These are phyloP conservation scores for Atalantia buxifolia DNA, from an alignment of 345 rosid genomes.

Conservation along the genomic window DNA sequence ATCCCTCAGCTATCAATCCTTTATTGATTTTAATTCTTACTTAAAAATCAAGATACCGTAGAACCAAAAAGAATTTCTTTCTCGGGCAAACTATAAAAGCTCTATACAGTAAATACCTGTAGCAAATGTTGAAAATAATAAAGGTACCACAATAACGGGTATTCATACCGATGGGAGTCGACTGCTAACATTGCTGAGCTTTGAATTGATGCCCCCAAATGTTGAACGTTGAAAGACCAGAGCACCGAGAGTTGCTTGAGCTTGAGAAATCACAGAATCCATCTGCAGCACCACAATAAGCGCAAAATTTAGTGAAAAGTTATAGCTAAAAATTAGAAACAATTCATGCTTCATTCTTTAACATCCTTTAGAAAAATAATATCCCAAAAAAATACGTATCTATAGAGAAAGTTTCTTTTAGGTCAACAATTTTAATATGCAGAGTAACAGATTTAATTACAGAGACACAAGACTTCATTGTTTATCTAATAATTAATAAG, in stretches of 20 bases:
- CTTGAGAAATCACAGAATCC: slow-evolving; percentile 95
- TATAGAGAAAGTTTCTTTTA: neutral
- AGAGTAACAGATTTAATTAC: neutral
- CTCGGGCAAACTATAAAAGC: neutral
- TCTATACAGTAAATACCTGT: neutral
- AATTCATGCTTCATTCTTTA: neutral
- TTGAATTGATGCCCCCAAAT: slow-evolving; percentile 92
- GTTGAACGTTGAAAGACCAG: slow-evolving; percentile 87
- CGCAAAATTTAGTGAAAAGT: slow-evolving; percentile 13
- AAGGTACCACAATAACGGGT: neutral
- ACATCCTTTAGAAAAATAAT: neutral
- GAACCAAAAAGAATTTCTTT: neutral
- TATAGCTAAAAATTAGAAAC: neutral
- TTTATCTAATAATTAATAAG: neutral
- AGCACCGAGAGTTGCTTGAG: slow-evolving; percentile 86
- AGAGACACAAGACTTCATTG: neutral
- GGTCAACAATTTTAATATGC: neutral
- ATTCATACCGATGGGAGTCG: slow-evolving; percentile 80
- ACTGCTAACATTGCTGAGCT: slow-evolving; percentile 86
- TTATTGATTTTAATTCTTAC: neutral
- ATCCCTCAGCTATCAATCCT: neutral
- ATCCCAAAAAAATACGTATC: neutral
- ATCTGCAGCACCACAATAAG: slow-evolving; percentile 47
- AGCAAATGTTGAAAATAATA: neutral
- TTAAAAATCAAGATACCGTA: neutral